Percentiles rank a stretch among this genome's conserved stretches.
Evolutionary conservation across 768 basidiomycete genomes (phyloP).

Genomic region (Leucocoprinus sp.): DNA sequence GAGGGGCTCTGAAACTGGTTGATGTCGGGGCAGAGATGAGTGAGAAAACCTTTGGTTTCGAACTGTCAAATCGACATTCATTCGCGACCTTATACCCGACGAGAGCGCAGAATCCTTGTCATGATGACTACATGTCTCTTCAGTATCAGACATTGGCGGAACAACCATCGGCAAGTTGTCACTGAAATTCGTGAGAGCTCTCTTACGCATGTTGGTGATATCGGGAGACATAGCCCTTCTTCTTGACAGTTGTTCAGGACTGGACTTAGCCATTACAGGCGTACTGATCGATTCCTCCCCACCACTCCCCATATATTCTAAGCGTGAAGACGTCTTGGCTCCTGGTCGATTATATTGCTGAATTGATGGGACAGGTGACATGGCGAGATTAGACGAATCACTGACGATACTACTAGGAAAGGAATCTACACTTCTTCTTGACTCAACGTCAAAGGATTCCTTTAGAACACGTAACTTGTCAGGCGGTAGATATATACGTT

Average conservation of each 20-base stretch:
- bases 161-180: slow-evolving; percentile 2
- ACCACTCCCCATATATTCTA: slow-evolving; percentile 1
- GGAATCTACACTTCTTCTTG: slow-evolving; percentile 9
- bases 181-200: neutral
- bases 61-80: neutral
- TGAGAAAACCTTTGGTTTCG: neutral
- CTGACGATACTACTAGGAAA: neutral
- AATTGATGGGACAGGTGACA: neutral
- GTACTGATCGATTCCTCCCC: neutral
- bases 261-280: neutral
- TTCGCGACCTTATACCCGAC: neutral
- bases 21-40: slow-evolving; percentile 1
- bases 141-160: neutral
- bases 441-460: slow-evolving; percentile 7
- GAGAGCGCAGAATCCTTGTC: neutral
- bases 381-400: slow-evolving; percentile 2
- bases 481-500: neutral
- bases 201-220: neutral
- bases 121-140: neutral
- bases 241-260: neutral
- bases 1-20: slow-evolving; percentile 11
- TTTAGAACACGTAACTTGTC: slow-evolving; percentile 1
- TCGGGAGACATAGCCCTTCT: neutral
- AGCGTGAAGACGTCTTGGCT: neutral
- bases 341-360: neutral